phyloP scores from a whole-genome alignment of 2,329 filamentous ascomycete species.

The Clarireedia hainanense region DNA sequence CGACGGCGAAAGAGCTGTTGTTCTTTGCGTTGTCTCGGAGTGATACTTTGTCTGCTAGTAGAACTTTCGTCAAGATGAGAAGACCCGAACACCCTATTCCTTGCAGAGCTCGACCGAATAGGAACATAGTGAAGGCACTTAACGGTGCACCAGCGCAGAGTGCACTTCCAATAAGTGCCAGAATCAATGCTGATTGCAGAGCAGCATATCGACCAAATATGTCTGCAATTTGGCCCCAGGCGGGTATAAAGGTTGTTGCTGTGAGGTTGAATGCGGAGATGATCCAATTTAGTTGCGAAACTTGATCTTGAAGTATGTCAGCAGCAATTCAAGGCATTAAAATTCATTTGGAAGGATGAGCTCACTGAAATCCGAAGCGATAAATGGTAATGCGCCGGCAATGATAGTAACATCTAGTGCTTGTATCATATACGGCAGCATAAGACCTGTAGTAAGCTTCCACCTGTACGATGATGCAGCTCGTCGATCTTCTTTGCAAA shows the following conservation, averaged over 20 bases:
- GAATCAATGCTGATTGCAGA: conserved; percentile 47
- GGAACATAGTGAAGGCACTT: conserved; percentile 47
- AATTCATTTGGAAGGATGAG: neutral
- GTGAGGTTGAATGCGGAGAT: conserved; percentile 62
- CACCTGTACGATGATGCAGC: conserved; percentile 40
- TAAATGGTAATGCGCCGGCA: conserved; percentile 51
- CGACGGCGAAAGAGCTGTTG: conserved; percentile 52
- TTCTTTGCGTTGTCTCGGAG: conserved; percentile 54
- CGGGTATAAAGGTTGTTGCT: conserved; percentile 58
- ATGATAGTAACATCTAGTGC: conserved; percentile 59
- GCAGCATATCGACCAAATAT: conserved; percentile 55
- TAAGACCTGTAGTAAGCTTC: conserved; percentile 51
- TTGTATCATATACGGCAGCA: conserved; percentile 53
- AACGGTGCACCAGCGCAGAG: conserved; percentile 51
- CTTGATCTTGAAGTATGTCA: conserved; percentile 33
- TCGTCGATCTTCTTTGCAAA: conserved; percentile 27
- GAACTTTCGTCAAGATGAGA: conserved; percentile 50
- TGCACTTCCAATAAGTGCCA: conserved; percentile 52
- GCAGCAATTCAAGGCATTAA: neutral
- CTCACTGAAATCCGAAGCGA: conserved; percentile 56
- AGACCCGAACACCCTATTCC: conserved; percentile 55
- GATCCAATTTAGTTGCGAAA: conserved; percentile 60
- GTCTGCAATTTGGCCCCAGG: conserved; percentile 57
- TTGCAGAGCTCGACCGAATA: conserved; percentile 56
- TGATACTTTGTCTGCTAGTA: conserved; percentile 58